phyloP scores from a whole-genome alignment of 1,139 yeast genomes.

The Nadsonia commutata region DNA sequence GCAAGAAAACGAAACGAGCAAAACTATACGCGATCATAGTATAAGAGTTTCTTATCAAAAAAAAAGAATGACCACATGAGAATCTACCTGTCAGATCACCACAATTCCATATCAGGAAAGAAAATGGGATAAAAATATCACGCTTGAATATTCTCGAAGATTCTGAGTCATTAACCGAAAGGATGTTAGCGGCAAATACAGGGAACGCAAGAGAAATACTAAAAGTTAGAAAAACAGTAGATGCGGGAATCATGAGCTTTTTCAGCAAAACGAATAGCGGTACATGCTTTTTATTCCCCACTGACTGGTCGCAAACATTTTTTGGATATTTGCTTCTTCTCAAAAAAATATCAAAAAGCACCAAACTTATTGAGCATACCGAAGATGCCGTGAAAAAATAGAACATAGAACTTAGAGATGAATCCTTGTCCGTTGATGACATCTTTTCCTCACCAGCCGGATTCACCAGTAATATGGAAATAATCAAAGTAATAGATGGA shows the following conservation, averaged over 20 bases:
- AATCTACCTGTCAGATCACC: constrained; percentile 79
- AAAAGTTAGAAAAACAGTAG: constrained; percentile 62
- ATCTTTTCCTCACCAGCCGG: constrained; percentile 20
- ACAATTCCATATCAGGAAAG: constrained; percentile 71
- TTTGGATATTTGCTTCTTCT: constrained; percentile 1
- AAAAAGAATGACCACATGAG: constrained; percentile 35
- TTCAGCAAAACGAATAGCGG: constrained; percentile 39
- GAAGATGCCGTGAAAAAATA: constrained; percentile 61
- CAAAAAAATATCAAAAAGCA: constrained; percentile 22
- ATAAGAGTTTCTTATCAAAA: constrained; percentile 9
- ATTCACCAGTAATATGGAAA: constrained; percentile 31
- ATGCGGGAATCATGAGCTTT: constrained; percentile 47
- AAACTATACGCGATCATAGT: constrained; percentile 12
- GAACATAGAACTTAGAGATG: constrained; percentile 31
- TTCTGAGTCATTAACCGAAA: constrained; percentile 37
- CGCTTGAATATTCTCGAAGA: constrained; percentile 19
- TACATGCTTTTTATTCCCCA: constrained; percentile 20
- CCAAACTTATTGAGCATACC: constrained; percentile 31
- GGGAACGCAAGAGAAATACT: constrained; percentile 73
- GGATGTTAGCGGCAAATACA: constrained; percentile 67
- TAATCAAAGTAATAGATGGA: constrained; percentile 63
- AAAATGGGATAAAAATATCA: constrained; percentile 52
- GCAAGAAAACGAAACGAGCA: constrained; percentile 39
- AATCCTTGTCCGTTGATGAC: constrained; percentile 7
- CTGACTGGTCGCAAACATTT: not conserved